Percentiles rank a stretch among this genome's conserved stretches.
These are phyloP conservation scores for Lichtheimia ornata DNA, from an alignment of 371 early-diverging fungal genomes.

Conservation along the genomic window DNA sequence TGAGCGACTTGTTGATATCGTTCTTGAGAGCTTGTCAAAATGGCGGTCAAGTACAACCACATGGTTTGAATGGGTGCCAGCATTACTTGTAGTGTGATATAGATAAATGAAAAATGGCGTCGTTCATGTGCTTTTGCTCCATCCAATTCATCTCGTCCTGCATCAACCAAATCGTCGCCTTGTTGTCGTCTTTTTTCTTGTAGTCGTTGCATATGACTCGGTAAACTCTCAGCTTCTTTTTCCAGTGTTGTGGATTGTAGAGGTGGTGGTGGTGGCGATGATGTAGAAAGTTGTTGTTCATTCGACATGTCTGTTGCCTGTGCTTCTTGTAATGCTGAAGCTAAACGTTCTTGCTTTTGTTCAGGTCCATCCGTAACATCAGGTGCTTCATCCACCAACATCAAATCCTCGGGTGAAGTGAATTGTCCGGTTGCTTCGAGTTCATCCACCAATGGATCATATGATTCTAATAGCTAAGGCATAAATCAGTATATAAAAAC, in stretches of 20 bases:
- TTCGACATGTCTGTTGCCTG: slow-evolving; percentile 12
- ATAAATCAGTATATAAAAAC: neutral
- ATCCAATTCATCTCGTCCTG: slow-evolving; percentile 21
- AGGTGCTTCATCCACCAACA: slow-evolving; percentile 7
- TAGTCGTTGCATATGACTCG: slow-evolving; percentile 41
- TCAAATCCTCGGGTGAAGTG: neutral
- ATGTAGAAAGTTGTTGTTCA: neutral
- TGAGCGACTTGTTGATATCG: slow-evolving; percentile 40
- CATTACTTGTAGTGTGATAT: slow-evolving; percentile 46
- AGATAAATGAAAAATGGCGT: slow-evolving; percentile 43
- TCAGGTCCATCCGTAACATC: neutral
- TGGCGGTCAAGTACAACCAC: slow-evolving; percentile 34
- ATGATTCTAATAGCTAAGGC: slow-evolving; percentile 26
- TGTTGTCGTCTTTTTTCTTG: slow-evolving; percentile 37
- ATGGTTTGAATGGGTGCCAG: slow-evolving; percentile 35
- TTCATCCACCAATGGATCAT: slow-evolving; percentile 29
- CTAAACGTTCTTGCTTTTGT: slow-evolving; percentile 5
- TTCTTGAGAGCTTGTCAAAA: slow-evolving; percentile 46
- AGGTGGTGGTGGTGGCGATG: neutral
- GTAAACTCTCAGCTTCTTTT: slow-evolving; percentile 20
- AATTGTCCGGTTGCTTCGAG: slow-evolving; percentile 32
- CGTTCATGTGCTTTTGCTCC: slow-evolving; percentile 18
- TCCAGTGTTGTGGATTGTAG: neutral
- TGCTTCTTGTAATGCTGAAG: slow-evolving; percentile 17
- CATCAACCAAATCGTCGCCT: slow-evolving; percentile 20